phyloP scores from a whole-genome alignment of 2,329 filamentous ascomycete genomes.

The Tolypocladium tundrense region DNA sequence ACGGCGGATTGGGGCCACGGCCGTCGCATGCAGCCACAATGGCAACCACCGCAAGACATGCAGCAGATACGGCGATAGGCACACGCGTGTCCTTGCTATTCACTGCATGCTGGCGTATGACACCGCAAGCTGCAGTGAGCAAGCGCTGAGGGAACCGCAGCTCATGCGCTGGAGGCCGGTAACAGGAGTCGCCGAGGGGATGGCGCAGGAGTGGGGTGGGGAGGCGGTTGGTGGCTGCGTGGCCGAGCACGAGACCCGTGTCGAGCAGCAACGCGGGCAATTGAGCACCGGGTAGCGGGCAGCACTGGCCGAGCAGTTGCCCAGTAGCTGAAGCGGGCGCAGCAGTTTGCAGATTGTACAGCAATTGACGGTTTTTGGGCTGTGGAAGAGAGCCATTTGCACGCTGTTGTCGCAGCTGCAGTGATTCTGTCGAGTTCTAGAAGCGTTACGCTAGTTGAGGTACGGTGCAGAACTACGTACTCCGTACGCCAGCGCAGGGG shows the following conservation, averaged over 20 bases:
- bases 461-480: too few species aligned
- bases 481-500: not conserved
- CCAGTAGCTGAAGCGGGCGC: not conserved
- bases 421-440: conserved; percentile 18
- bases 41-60: not conserved
- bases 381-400: not conserved
- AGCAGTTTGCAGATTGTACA: not conserved
- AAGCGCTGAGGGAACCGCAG: not conserved
- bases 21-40: not conserved
- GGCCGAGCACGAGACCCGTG: not conserved
- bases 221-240: not conserved
- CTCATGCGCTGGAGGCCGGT: not conserved
- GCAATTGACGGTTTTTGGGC: not conserved
- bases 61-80: not conserved
- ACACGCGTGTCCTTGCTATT: not conserved
- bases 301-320: not conserved
- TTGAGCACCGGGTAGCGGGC: not conserved
- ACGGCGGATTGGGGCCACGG: not conserved
- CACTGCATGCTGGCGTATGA: not conserved
- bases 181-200: not conserved
- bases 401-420: too few species aligned
- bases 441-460: conserved; percentile 6
- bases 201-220: not conserved
- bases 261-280: not conserved
- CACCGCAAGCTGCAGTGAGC: not conserved